phyloP scores from a whole-genome alignment of 345 rosid species.

The Kernera saxatilis region DNA sequence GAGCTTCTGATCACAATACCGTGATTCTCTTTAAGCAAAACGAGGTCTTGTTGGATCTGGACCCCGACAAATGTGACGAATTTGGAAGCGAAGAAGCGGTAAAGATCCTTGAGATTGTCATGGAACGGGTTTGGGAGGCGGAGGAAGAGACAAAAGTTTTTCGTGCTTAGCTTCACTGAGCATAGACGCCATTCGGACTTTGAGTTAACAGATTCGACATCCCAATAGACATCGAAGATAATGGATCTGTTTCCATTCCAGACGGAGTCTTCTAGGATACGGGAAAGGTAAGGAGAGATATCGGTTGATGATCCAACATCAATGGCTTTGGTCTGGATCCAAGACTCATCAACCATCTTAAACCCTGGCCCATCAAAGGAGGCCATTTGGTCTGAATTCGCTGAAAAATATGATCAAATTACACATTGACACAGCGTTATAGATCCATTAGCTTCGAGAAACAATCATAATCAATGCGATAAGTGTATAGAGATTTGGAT shows the following conservation, averaged over 20 bases:
- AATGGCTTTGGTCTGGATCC: slow-evolving; percentile 31
- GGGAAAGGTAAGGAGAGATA: slow-evolving; percentile 33
- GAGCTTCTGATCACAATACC: slow-evolving; percentile 31
- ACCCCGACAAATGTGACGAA: slow-evolving; percentile 28
- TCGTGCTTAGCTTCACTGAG: slow-evolving; percentile 31
- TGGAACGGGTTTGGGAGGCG: slow-evolving; percentile 12
- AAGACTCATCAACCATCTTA: slow-evolving; percentile 20
- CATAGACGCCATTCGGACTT: slow-evolving; percentile 27
- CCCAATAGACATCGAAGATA: slow-evolving; percentile 30
- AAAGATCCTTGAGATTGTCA: slow-evolving; percentile 28
- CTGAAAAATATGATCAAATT: not conserved
- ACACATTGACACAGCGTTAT: not conserved
- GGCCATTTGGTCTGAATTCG: slow-evolving; percentile 20
- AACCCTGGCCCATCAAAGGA: slow-evolving; percentile 30
- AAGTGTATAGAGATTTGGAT: not conserved
- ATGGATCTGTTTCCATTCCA: slow-evolving; percentile 30
- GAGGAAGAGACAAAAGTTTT: slow-evolving; percentile 27
- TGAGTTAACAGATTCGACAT: not conserved
- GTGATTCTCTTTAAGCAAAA: slow-evolving; percentile 23
- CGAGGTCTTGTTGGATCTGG: slow-evolving; percentile 24
- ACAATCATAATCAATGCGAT: not conserved
- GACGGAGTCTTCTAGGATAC: slow-evolving; percentile 19
- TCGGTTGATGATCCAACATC: slow-evolving; percentile 25
- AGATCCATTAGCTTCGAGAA: not conserved
- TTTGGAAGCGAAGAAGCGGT: slow-evolving; percentile 34